These are phyloP conservation scores for Purshia tridentata DNA, from an alignment of 306 rosid species.

Conservation along the genomic window DNA sequence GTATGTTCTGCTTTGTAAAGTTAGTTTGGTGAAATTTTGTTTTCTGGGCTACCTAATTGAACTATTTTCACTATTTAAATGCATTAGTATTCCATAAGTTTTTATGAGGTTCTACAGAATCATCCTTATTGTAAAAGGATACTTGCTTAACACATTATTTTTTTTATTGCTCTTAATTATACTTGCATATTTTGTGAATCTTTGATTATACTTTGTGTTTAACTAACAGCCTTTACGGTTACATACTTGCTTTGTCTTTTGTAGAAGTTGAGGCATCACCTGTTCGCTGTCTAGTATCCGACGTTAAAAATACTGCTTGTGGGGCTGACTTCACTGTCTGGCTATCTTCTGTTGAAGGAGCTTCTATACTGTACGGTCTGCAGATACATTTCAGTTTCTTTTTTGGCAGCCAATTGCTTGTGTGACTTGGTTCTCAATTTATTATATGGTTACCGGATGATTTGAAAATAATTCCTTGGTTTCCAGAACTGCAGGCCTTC, in stretches of 20 bases:
- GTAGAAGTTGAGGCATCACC: constrained; percentile 82
- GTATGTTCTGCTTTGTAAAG: constrained; percentile 39
- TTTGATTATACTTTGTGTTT: not conserved
- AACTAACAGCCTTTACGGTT: constrained; percentile 17
- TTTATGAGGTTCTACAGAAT: not conserved
- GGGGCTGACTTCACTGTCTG: constrained; percentile 93
- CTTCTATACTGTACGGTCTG: constrained; percentile 91
- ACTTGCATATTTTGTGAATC: not conserved
- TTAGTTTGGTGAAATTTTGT: constrained; percentile 7
- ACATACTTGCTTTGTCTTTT: constrained; percentile 15
- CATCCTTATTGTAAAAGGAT: not conserved
- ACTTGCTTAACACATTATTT: not conserved
- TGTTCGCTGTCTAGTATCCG: constrained; percentile 85
- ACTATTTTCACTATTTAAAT: not conserved
- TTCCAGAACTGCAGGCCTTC: constrained; percentile 91
- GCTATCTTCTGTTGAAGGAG: constrained; percentile 86
- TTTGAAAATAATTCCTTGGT: constrained; percentile 18
- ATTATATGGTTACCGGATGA: constrained; percentile 14
- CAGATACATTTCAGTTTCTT: constrained; percentile 27
- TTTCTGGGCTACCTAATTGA: constrained; percentile 13
- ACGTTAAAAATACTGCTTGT: constrained; percentile 66
- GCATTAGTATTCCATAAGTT: not conserved
- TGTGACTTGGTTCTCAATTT: constrained; percentile 13
- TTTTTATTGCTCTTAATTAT: not conserved
- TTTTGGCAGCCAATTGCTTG: not conserved